Base-by-base conservation (phyloP, 208 protist species). In the Acanthamoeba pearcei region DNA sequence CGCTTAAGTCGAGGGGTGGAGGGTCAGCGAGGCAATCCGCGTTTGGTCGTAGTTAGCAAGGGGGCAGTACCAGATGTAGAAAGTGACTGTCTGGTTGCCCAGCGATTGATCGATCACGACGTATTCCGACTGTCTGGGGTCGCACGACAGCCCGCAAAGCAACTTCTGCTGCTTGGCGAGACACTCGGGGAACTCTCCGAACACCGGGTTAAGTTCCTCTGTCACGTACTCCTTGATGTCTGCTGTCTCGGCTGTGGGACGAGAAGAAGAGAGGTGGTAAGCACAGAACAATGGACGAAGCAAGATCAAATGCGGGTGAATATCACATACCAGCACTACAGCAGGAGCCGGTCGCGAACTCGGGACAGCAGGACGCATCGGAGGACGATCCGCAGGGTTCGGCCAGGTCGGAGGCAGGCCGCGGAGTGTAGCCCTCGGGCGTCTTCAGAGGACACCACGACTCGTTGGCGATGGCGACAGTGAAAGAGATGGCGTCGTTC, bases 391-490 rank as follows among this genome's bases (percentile, higher is more conserved):
- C 29, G 29, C 42, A 88, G 6, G n/a, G 49, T 8, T 32, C 42
- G 24, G 9, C 29, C 13, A 57, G 53, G 85, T 53, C 22, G n/a
- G 42, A 76, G 64, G 12, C 22, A 29, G 62, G 55, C 53, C 53
- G 51, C 3, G 91, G 91, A 70, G 32, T n/a, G 72, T 94, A 86
- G 19, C 35, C 55, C 17, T 19, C 42, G 57, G 86, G 86, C 42
- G 24, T 92, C 68, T 94, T 94, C 19, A 94, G 74, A 12, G 91
- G 91, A 49, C 91, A 94, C 32, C 51, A 94, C 6, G 91, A 60
- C 17, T 10, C 38, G 27, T 94, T 72, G n/a, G 53, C 55, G 13
- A 94, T 51, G 27, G 46, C 51, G 32, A 94, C 64, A 27, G 70
- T 32, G 91, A 94, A 88, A 19, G 74, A 38, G 15, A 86, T 29